A percentile compares a stretch with the other conserved stretches of the same genome.
Conservation (phyloP, 2,329 filamentous ascomycete species). For the Hirsutella minnesotensis region DNA sequence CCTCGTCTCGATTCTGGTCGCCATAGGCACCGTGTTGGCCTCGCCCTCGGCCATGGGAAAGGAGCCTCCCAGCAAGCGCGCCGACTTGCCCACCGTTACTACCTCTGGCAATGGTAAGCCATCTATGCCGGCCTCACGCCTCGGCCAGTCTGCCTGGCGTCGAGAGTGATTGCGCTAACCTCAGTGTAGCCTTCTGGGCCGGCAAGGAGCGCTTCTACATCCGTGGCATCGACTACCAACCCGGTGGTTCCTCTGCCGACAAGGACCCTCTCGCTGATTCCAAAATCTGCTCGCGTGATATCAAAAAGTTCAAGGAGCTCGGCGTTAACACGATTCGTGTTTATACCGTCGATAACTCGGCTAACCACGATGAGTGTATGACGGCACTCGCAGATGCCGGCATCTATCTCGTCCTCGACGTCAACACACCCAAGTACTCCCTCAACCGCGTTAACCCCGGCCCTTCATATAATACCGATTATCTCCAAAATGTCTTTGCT, state of each 20-base stretch:
- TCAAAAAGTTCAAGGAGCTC: conserved; percentile 69
- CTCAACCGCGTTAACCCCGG: conserved; percentile 70
- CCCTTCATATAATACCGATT: conserved; percentile 74
- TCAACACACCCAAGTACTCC: conserved; percentile 83
- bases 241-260: conserved; percentile 43
- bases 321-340: conserved; percentile 87
- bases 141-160: neutral
- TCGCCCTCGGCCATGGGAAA: conserved; percentile 37
- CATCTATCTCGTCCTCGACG: conserved; percentile 85
- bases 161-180: conserved; percentile 1
- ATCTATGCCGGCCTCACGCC: too few relatives aligned
- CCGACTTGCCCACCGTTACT: conserved; percentile 35
- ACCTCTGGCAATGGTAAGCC: conserved; percentile 46
- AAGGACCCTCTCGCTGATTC: conserved; percentile 67
- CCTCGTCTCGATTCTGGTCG: conserved; percentile 36
- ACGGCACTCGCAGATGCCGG: conserved; percentile 63
- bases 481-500: conserved; percentile 75
- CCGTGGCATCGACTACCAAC: conserved; percentile 51
- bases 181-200: conserved; percentile 38
- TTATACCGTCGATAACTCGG: conserved; percentile 83
- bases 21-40: conserved; percentile 30
- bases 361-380: conserved; percentile 80
- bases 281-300: conserved; percentile 63
- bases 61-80: conserved; percentile 37
- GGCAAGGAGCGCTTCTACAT: conserved; percentile 44